Conservation (phyloP, 2,329 filamentous ascomycete species). For the Colletotrichum musae region DNA sequence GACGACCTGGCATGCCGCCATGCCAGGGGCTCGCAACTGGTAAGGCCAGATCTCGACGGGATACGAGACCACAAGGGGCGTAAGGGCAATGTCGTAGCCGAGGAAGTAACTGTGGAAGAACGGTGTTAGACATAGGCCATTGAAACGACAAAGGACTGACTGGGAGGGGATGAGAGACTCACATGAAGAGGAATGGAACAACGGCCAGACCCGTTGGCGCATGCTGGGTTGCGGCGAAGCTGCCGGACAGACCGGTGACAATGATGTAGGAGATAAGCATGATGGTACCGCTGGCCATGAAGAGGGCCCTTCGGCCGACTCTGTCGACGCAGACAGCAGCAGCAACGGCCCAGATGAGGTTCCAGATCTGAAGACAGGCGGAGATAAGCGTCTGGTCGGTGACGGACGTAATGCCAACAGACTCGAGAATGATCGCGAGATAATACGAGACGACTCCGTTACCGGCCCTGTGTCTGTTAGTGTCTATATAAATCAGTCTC, state of each 20-base stretch:
- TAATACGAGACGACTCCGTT: slow-evolving; percentile 57
- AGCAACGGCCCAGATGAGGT: slow-evolving; percentile 25
- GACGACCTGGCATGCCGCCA: slow-evolving; percentile 11
- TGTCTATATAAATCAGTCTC: accelerated
- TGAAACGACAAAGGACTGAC: too few relatives aligned
- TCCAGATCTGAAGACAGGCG: slow-evolving; percentile 34
- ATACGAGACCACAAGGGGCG: slow-evolving; percentile 50
- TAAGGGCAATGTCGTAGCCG: slow-evolving; percentile 54
- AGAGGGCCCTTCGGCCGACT: slow-evolving; percentile 20
- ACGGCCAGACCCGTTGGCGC: slow-evolving; percentile 47
- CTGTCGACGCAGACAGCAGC: slow-evolving; percentile 27
- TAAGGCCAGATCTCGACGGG: slow-evolving; percentile 48
- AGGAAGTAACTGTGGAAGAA: slow-evolving; percentile 48
- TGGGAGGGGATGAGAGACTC: background rate
- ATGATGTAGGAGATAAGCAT: slow-evolving; percentile 31
- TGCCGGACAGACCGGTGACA: slow-evolving; percentile 29
- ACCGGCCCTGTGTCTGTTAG: slow-evolving; percentile 27
- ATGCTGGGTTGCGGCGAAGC: slow-evolving; percentile 41
- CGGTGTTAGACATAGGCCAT: background rate
- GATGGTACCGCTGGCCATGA: slow-evolving; percentile 18
- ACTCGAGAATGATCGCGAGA: slow-evolving; percentile 52
- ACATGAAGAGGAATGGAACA: slow-evolving; percentile 55
- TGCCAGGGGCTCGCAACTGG: slow-evolving; percentile 39
- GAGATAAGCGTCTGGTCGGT: slow-evolving; percentile 55
- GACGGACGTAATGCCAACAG: slow-evolving; percentile 49